These are phyloP conservation scores for Westerdykella ornata DNA, from an alignment of 2,329 filamentous ascomycete species.

Conservation along the genomic window DNA sequence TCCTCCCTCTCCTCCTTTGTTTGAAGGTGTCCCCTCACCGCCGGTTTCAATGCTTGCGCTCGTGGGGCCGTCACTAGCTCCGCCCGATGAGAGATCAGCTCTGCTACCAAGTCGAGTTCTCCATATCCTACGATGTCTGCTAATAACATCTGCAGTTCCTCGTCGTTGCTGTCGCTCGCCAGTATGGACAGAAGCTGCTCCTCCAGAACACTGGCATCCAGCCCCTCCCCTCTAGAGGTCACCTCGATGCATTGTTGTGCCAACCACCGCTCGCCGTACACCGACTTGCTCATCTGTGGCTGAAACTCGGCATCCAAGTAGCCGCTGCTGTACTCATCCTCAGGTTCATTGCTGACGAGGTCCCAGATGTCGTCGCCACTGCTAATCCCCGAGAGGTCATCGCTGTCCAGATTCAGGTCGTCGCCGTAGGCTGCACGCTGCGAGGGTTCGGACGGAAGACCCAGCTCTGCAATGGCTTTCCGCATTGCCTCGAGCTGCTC, in stretches of 20 bases:
- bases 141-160: slow-evolving; percentile 84
- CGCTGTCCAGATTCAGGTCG: slow-evolving; percentile 59
- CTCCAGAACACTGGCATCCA: slow-evolving; percentile 64
- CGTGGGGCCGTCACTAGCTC: slow-evolving; percentile 48
- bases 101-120: slow-evolving; percentile 86
- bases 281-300: slow-evolving; percentile 21
- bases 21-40: slow-evolving; percentile 49
- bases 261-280: slow-evolving; percentile 65
- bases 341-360: slow-evolving; percentile 70
- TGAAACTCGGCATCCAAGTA: slow-evolving; percentile 51
- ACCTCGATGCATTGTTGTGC: slow-evolving; percentile 60
- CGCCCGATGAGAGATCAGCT: slow-evolving; percentile 71
- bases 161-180: slow-evolving; percentile 61
- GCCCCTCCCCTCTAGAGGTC: slow-evolving; percentile 56
- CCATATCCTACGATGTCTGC: slow-evolving; percentile 90
- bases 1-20: slow-evolving; percentile 73
- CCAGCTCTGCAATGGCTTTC: slow-evolving; percentile 69
- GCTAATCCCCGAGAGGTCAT: slow-evolving; percentile 54
- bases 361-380: slow-evolving; percentile 86
- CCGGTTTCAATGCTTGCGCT: slow-evolving; percentile 22
- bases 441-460: slow-evolving; percentile 46
- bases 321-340: slow-evolving; percentile 58
- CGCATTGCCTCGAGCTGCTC: slow-evolving; percentile 81
- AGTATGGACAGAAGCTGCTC: slow-evolving; percentile 72
- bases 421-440: slow-evolving; percentile 48